A percentile compares a stretch with the other conserved stretches of the same genome.
These are phyloP conservation scores for Tolypocladium endophyticum DNA, from an alignment of 2,329 filamentous ascomycete species.

Conservation along the genomic window DNA sequence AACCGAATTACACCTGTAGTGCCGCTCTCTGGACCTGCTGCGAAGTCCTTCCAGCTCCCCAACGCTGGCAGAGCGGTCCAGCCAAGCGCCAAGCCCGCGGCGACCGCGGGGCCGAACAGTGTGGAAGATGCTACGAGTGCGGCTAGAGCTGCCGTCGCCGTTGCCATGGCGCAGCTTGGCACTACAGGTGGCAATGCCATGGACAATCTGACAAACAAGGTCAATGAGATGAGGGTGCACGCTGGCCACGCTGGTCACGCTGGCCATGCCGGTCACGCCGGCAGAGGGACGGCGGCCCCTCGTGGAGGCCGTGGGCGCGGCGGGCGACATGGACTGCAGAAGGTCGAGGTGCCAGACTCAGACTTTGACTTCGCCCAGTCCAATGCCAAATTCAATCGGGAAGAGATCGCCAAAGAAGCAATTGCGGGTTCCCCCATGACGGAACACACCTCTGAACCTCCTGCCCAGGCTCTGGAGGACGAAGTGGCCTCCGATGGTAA, in stretches of 20 bases:
- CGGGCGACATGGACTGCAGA: slow-evolving; percentile 38
- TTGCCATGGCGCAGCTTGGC: slow-evolving; percentile 64
- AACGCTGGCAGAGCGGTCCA: slow-evolving; percentile 14
- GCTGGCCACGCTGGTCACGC: slow-evolving; percentile 51
- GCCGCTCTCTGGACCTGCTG: slow-evolving; percentile 42
- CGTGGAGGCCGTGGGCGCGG: slow-evolving; percentile 40
- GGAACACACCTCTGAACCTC: slow-evolving; percentile 34
- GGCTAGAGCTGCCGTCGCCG: slow-evolving; percentile 67
- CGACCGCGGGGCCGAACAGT: slow-evolving; percentile 23
- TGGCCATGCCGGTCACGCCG: slow-evolving; percentile 47
- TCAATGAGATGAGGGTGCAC: slow-evolving; percentile 65
- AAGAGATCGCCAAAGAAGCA: slow-evolving; percentile 69
- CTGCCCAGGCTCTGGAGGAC: slow-evolving; percentile 27
- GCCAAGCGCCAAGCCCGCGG: slow-evolving; percentile 24
- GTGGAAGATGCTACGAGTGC: slow-evolving; percentile 62
- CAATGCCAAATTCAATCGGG: slow-evolving; percentile 38
- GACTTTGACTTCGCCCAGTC: slow-evolving; percentile 79
- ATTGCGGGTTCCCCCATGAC: slow-evolving; percentile 63
- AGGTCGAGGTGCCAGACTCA: slow-evolving; percentile 78
- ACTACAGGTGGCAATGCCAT: slow-evolving; percentile 37
- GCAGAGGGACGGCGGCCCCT: slow-evolving; percentile 35
- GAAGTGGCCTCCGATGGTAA: slow-evolving; percentile 23
- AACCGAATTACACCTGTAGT: slow-evolving; percentile 54
- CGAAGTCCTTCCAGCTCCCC: slow-evolving; percentile 27
- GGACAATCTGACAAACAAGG: slow-evolving; percentile 64